These are phyloP conservation scores for Fusarium newnesense DNA, from an alignment of 2,329 filamentous ascomycete species.

Conservation along the genomic window DNA sequence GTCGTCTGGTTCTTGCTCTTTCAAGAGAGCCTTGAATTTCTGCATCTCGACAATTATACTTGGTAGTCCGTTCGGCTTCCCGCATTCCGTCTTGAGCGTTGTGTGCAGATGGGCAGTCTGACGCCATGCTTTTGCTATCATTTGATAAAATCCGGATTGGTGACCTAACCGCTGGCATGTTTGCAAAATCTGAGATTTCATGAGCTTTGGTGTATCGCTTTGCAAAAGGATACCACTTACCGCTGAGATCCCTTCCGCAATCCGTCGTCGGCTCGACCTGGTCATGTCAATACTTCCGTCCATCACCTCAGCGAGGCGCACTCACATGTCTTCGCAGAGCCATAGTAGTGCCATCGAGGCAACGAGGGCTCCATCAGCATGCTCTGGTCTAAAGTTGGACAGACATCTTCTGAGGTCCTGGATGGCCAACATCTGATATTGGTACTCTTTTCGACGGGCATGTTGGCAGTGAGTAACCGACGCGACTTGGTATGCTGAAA, in stretches of 20 bases:
- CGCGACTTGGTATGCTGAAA: conserved; percentile 27
- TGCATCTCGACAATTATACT: conserved; percentile 19
- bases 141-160: conserved; percentile 6
- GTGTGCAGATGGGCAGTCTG: background rate
- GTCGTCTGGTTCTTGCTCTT: conserved; percentile 2
- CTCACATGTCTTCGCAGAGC: conserved; percentile 29
- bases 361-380: conserved; percentile 24
- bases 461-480: conserved; percentile 16
- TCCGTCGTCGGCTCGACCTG: conserved; percentile 16
- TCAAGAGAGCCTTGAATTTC: background rate
- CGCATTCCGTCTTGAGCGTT: background rate
- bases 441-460: conserved; percentile 25
- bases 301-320: background rate
- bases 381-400: conserved; percentile 5
- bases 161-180: conserved; percentile 8
- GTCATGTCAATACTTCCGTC: background rate
- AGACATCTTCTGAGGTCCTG: conserved; percentile 16
- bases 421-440: conserved; percentile 29
- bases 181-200: background rate
- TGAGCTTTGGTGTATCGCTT: background rate
- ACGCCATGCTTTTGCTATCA: conserved; percentile 21
- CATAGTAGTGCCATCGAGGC: conserved; percentile 20
- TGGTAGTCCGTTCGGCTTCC: background rate
- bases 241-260: conserved; percentile 22
- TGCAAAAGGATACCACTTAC: background rate